These are phyloP conservation scores for Neurospora sp. DNA, from an alignment of 495 filamentous ascomycete genomes.

Conservation along the genomic window DNA sequence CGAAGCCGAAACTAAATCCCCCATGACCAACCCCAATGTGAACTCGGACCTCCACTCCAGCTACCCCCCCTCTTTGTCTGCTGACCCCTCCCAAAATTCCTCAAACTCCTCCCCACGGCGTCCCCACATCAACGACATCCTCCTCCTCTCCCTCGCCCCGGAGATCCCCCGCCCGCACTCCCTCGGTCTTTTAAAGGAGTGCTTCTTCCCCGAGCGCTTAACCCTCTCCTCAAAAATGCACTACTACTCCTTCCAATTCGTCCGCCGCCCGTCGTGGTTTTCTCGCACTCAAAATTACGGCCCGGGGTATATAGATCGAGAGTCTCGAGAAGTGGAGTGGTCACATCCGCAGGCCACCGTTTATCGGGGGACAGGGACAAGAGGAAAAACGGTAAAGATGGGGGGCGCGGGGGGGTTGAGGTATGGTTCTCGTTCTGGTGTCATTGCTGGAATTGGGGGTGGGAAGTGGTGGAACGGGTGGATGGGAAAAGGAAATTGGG, in stretches of 20 bases:
- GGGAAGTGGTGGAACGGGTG: background rate
- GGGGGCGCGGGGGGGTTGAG: conserved; percentile 34
- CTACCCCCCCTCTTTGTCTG: background rate
- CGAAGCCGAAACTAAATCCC: conserved; percentile 2
- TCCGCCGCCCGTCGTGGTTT: background rate
- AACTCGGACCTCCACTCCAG: background rate
- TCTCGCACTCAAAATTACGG: background rate
- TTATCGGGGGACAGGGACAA: conserved; percentile 27
- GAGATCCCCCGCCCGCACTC: conserved; percentile 41
- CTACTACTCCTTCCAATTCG: conserved; percentile 44
- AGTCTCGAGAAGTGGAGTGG: conserved; percentile 34
- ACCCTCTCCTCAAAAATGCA: conserved; percentile 45
- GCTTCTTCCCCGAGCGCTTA: conserved; percentile 39
- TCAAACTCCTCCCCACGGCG: conserved; percentile 1
- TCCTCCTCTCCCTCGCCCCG: conserved; percentile 41
- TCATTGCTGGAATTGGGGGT: background rate
- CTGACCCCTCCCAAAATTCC: background rate
- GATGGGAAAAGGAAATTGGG: background rate
- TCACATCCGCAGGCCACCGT: conserved; percentile 46
- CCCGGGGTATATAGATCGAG: conserved; percentile 31
- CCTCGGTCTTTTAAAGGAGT: conserved; percentile 34
- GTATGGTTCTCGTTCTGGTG: conserved; percentile 15
- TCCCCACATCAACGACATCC: conserved; percentile 27
- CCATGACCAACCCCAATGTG: background rate
- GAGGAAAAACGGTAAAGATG: conserved; percentile 33